Evolutionary conservation across 257 asterid species (phyloP).

Genomic region (Forsythia viridissima): DNA sequence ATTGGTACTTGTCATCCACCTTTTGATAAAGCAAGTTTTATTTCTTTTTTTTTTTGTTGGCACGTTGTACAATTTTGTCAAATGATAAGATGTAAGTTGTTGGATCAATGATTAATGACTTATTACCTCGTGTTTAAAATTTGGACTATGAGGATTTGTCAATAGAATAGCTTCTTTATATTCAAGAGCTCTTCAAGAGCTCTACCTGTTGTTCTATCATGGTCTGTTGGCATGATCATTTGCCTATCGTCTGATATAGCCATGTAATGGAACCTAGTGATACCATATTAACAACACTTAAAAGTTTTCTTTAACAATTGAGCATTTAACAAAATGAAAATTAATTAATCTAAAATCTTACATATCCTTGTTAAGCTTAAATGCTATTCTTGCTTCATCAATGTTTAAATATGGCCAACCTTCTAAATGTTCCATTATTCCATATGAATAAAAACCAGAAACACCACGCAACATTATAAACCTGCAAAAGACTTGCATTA

Average conservation of each 20-base stretch:
- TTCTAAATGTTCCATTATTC: slow-evolving; percentile 31
- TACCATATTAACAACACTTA: not conserved
- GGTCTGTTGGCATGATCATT: slow-evolving; percentile 56
- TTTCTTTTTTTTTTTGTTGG: not conserved
- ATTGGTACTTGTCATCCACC: slow-evolving; percentile 79
- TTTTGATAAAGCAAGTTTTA: not conserved
- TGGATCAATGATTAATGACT: not conserved
- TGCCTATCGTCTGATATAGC: slow-evolving; percentile 66
- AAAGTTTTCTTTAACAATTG: not conserved
- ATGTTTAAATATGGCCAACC: slow-evolving; percentile 32
- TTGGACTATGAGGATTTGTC: slow-evolving; percentile 36
- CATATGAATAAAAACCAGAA: slow-evolving; percentile 41
- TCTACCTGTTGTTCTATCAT: slow-evolving; percentile 44
- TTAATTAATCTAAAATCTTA: slow-evolving; percentile 6
- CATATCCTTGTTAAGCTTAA: slow-evolving; percentile 30
- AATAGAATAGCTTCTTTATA: slow-evolving; percentile 64
- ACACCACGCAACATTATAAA: slow-evolving; percentile 28
- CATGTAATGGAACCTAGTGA: slow-evolving; percentile 63
- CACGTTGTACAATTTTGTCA: not conserved
- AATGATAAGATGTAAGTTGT: not conserved
- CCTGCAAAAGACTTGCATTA: slow-evolving; percentile 15
- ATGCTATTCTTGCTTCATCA: slow-evolving; percentile 34
- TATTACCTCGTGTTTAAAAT: slow-evolving; percentile 33
- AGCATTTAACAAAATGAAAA: not conserved
- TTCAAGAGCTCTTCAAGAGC: slow-evolving; percentile 28